Percentiles rank a stretch among this genome's conserved stretches.
These are phyloP conservation scores for Metschnikowia rubicola DNA, from an alignment of 805 yeast genomes.

Conservation along the genomic window DNA sequence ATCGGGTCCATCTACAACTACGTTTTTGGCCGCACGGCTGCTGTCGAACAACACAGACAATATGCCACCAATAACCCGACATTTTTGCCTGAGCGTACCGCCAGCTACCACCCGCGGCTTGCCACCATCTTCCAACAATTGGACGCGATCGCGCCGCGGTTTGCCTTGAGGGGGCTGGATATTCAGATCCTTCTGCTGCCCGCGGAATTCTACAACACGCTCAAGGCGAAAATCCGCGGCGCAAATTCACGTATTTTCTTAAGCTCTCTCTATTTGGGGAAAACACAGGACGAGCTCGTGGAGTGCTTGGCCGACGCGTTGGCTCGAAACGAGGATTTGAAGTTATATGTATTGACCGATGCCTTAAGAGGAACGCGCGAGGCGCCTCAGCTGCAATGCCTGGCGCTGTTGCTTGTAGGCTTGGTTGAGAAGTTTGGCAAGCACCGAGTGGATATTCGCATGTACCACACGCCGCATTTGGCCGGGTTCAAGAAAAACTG, in stretches of 20 bases:
- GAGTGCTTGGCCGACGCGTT: slow-evolving; percentile 61
- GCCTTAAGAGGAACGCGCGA: slow-evolving; percentile 93
- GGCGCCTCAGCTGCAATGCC: slow-evolving; percentile 64
- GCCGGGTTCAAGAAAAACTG: slow-evolving; percentile 59
- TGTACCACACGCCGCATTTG: slow-evolving; percentile 88
- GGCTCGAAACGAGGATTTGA: slow-evolving; percentile 52
- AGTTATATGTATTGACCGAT: slow-evolving; percentile 75
- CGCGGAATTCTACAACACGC: slow-evolving; percentile 59
- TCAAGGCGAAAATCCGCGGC: slow-evolving; percentile 56
- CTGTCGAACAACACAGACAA: slow-evolving; percentile 9
- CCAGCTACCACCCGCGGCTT: slow-evolving; percentile 43
- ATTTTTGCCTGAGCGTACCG: slow-evolving; percentile 17
- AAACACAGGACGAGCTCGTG: slow-evolving; percentile 71
- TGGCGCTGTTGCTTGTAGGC: slow-evolving; percentile 70
- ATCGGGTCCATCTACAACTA: slow-evolving; percentile 19
- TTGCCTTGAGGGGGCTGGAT: slow-evolving; percentile 52
- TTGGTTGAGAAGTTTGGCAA: slow-evolving; percentile 63
- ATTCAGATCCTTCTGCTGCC: slow-evolving; percentile 67
- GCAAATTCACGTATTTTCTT: slow-evolving; percentile 73
- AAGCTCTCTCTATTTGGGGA: slow-evolving; percentile 85
- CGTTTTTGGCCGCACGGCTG: slow-evolving; percentile 14
- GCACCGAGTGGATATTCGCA: slow-evolving; percentile 68
- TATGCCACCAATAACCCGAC: slow-evolving; percentile 29
- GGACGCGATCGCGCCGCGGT: slow-evolving; percentile 66
- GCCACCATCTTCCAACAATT: slow-evolving; percentile 47